Evolutionary conservation across 768 basidiomycete genomes (phyloP), one percentile per base, ranked within the genome.

Genomic region (Russula virescens): DNA sequence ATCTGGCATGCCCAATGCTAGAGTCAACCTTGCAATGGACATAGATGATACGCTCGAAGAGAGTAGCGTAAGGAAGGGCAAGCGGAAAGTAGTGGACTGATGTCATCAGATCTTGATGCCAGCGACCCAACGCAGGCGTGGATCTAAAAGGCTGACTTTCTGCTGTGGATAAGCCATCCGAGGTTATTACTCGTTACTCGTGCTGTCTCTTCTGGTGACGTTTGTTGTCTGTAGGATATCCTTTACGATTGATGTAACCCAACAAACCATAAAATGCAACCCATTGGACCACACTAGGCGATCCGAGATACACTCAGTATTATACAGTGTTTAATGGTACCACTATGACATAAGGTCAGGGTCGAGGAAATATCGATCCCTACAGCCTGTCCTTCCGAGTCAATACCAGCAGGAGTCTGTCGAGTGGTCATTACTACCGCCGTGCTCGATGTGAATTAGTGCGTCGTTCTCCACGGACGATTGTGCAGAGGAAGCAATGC

Each of bases 401-500:
- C 28, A 45, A 26, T 13, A 34, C 13, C 14, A 5, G 14, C 18
- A 11, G 34, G 11, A 38, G 23, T 55, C 46, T 55, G 53, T 48
- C 51, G 19, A 28, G 28, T 18, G 23, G 25, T 46, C 19, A 19
- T 58, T 23, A 23, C 5, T 19, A 34, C 3, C 18, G 28, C 31
- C 8, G 28, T 48, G 8, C 34, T 63, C 28, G 49, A 35, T 19
- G 46, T 31, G 52, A 6, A 35, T 55, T 52, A 43, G 46, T 16
- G 18, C 1, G 21, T 60, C 34, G 31, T 80, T 48, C 73, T 72
- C 89, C 87, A 89, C n/a, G 73, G 48, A 38, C 76, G 77, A 47
- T 80, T 78, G 8, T 76, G 73, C 19, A 86, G 66, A 5, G 94
- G 94, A 21, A 95, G 78, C n/a, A 97, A 74, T 2, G 94, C 95